Evolutionary conservation across 352 stramenopile species (phyloP), one percentile per base, ranked within the genome.

Genomic region (Elongisporangium prolatum): DNA sequence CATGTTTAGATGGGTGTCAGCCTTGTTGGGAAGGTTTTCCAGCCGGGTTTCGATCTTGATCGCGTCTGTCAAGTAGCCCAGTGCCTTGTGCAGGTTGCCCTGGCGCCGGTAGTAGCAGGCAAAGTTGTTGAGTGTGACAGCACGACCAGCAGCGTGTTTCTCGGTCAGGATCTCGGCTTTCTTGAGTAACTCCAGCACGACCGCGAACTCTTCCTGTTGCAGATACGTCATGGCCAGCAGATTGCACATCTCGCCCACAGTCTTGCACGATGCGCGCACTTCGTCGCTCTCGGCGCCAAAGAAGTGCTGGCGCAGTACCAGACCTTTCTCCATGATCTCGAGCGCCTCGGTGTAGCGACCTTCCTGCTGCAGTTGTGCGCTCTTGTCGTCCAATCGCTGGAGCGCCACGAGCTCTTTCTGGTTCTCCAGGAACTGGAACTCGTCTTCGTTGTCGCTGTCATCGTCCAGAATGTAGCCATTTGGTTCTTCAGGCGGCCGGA

Each of bases 181-280:
- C 60, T 97, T 96, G 25, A 98, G 77, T 48, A 98, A 60, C 64
- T 98, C 91, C 7, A 97, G 68, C 56, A 93, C 86, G 50, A 97
- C 92, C 14, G 76, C 71, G 56, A 97, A 98, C 54, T 97, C 86
- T 49, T 96, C 93, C 57, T 98, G 90, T 67, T 98, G 93, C 24
- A 98, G 62, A 57, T 97, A 98, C n/a, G 86, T 97, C 93, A 98
- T 98, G 8, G 93, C 91, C 18, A 98, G 75, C 20, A 98, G 66
- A 69, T 98, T 98, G 75, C 90, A 98, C 86, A 98, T 97, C 63
- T 98, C 91, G n/a, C 90, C 91, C 7, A 98, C 86, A 0, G 89
- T 97, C 65, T 92, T 93, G 72, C 93, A 98, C 4, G 86, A 89
- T 5, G 64, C 61, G 76, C 86, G 92, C 2, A 98, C 91, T 59